phyloP scores from a whole-genome alignment of 148 eudicot species.

The Arbutus unedo region DNA sequence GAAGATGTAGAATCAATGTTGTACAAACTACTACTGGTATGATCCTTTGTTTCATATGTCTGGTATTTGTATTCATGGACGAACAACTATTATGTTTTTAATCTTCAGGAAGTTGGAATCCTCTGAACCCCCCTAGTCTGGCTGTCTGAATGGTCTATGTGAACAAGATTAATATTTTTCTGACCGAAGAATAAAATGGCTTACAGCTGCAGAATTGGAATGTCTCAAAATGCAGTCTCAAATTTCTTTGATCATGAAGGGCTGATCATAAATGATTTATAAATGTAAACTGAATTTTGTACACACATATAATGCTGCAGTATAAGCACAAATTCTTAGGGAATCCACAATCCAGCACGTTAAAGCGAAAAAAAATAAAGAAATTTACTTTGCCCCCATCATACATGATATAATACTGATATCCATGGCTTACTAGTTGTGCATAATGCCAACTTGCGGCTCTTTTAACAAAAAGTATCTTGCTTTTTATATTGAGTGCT shows the following conservation, averaged over 20 bases:
- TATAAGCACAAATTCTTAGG: neutral
- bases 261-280: neutral
- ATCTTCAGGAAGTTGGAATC: neutral
- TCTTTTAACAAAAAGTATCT: neutral
- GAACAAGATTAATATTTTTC: neutral
- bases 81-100: neutral
- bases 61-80: neutral
- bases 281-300: neutral
- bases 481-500: neutral
- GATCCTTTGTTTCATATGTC: neutral
- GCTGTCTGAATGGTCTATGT: neutral
- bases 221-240: neutral
- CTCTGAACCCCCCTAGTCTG: neutral
- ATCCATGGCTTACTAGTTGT: neutral
- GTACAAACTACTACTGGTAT: slow-evolving; percentile 35
- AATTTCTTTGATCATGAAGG: neutral
- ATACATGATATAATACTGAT: neutral
- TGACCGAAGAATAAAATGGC: neutral
- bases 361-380: neutral
- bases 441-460: neutral
- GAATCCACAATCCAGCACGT: neutral
- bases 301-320: neutral
- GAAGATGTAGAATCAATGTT: slow-evolving; percentile 45
- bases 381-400: neutral
- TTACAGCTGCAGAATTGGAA: neutral